Conservation (phyloP, 306 rosid genomes). For the Spatholobus suberectus region DNA sequence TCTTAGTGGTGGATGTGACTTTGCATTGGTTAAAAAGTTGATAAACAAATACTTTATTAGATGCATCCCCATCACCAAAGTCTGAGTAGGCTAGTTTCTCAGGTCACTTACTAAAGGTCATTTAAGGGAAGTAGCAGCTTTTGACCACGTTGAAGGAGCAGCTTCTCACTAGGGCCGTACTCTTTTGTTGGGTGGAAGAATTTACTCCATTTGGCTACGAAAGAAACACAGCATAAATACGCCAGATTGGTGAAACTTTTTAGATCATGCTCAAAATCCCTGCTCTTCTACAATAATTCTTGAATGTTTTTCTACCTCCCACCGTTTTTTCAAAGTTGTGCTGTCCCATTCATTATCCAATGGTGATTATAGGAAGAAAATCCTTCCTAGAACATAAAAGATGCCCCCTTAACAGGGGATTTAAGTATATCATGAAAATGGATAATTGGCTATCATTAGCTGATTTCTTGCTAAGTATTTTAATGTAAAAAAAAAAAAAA, state of each 20-base stretch:
- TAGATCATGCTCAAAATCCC: background rate
- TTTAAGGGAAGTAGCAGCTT: constrained; percentile 32
- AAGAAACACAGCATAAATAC: background rate
- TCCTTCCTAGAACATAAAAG: background rate
- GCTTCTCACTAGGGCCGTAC: constrained; percentile 34
- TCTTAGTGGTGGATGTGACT: constrained; percentile 59
- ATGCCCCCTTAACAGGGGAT: background rate
- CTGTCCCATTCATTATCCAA: background rate
- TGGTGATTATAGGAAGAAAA: background rate
- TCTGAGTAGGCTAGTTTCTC: constrained; percentile 43
- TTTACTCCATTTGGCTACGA: constrained; percentile 47
- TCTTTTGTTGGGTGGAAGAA: constrained; percentile 45
- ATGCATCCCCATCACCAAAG: constrained; percentile 46
- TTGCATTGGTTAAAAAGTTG: constrained; percentile 51
- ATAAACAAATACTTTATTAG: constrained; percentile 39
- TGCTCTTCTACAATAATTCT: background rate
- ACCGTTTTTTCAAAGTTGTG: background rate
- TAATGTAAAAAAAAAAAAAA: background rate
- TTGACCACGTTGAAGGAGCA: constrained; percentile 35
- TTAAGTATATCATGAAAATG: background rate
- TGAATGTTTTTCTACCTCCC: background rate
- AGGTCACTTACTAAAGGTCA: constrained; percentile 39
- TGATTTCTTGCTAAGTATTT: background rate
- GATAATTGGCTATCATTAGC: background rate
- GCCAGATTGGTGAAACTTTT: background rate